Base-by-base conservation (phyloP, 2,329 filamentous ascomycete genomes). In the Nothophaeocryptopus gaeumannii region DNA sequence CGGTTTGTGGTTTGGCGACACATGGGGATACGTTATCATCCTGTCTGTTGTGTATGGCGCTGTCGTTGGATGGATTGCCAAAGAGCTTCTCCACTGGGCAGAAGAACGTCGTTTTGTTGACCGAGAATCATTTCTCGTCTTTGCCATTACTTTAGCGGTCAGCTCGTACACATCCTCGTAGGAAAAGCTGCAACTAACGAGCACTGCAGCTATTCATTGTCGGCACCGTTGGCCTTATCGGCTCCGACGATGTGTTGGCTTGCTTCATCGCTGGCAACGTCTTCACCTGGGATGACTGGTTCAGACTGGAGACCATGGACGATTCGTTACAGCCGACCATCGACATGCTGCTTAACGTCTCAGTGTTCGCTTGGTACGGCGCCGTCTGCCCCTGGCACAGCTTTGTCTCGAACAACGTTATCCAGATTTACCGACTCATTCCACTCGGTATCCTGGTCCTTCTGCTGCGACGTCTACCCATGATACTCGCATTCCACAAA, bases 281-380 rank as follows among this genome's bases (percentile, higher is more conserved):
- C 1, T 95, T 96, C 59, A 95, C 89, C 0, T 38, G 89, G 83
- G 90, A 95, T 66, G 89, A 95, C 70, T 95, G 89, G 89, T 96
- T 96, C 70, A 85, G 91, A 0, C 74, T 92, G 1, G 88, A 95
- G 68, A 96, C 91, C 0, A 74, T 86, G 60, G 91, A 96, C 59
- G 92, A 96, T 67, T 91, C 88, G 2, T 78, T 96, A n/a, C 90
- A 96, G 66, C 90, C 90, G 0, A 96, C 90, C 0, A 87, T 96
- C 39, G 90, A 96, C 67, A 95, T 96, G 89, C 77, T 96, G 2
- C 83, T 96, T 50, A 96, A 96, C 65, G 82, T 95, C 3, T 77
- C 84, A 13, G 80, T 96, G 34, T 96, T 96, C 67, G 82, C 95
- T 70, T 96, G 89, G 90, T 92, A 51, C 61, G 90, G 90, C 3